Evolutionary conservation across 2,329 filamentous ascomycete species (phyloP).

Genomic region (Ophiostoma triangulosporum): DNA sequence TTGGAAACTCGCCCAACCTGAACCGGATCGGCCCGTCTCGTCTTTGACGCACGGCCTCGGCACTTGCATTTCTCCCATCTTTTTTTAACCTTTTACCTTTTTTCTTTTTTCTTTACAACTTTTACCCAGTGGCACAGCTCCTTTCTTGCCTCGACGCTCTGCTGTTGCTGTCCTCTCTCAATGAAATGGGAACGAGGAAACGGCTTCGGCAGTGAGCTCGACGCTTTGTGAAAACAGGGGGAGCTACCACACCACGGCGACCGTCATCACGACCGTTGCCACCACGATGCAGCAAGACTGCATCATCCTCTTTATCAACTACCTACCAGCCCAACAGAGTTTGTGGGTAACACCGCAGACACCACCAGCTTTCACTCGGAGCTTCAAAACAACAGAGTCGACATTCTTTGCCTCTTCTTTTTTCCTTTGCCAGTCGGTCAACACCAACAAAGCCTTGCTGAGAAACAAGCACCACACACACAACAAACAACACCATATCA

Average conservation of each 20-base stretch:
- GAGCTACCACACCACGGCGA: background rate
- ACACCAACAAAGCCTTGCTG: background rate
- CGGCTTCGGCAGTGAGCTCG: background rate
- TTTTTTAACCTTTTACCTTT: background rate
- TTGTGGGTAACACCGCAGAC: background rate
- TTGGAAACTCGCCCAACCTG: conserved; percentile 1
- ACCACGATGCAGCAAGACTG: too few species aligned
- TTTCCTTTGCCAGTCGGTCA: background rate
- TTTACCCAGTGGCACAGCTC: background rate
- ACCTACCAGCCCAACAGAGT: background rate
- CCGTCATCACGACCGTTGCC: background rate
- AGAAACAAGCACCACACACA: background rate
- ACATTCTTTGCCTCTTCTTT: background rate
- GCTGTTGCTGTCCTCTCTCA: background rate
- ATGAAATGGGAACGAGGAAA: background rate
- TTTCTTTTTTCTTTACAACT: background rate
- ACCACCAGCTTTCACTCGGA: background rate
- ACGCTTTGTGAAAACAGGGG: background rate
- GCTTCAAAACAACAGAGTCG: background rate
- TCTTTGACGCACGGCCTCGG: background rate
- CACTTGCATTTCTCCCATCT: background rate
- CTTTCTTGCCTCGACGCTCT: background rate
- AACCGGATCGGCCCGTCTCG: background rate
- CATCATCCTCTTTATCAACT: background rate
- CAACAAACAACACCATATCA: background rate